These are phyloP conservation scores for Lepidium africanum DNA, from an alignment of 345 rosid genomes.

Conservation along the genomic window DNA sequence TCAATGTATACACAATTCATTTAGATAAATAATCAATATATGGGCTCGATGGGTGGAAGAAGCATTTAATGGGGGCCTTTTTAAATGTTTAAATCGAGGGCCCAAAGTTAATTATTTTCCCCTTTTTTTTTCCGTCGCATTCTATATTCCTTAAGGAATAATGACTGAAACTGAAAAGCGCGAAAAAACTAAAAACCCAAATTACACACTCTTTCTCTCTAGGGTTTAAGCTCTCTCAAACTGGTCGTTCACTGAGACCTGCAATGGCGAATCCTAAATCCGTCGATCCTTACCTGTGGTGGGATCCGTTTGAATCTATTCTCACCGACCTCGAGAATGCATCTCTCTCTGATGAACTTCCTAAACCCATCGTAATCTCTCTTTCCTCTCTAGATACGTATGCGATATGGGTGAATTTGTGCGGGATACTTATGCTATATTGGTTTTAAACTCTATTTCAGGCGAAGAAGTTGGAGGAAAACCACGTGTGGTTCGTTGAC, in stretches of 20 bases:
- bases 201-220: not conserved
- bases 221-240: constrained; percentile 39
- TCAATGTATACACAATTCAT: too few species aligned
- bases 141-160: not conserved
- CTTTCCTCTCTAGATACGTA: not conserved
- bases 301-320: constrained; percentile 64
- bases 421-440: not conserved
- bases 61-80: too few species aligned
- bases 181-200: constrained; percentile 2
- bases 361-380: constrained; percentile 40
- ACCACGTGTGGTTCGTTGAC: constrained; percentile 61
- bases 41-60: too few species aligned
- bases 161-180: constrained; percentile 15
- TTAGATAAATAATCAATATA: too few species aligned
- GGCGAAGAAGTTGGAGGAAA: constrained; percentile 68
- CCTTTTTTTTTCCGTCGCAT: too few species aligned
- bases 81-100: not conserved
- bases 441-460: constrained; percentile 18
- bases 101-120: not conserved
- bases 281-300: constrained; percentile 71
- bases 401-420: not conserved
- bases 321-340: constrained; percentile 61
- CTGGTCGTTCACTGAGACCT: not conserved
- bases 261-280: constrained; percentile 49
- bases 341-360: constrained; percentile 49